Base-by-base conservation (phyloP, 345 rosid species). In the Clarkia xantiana region DNA sequence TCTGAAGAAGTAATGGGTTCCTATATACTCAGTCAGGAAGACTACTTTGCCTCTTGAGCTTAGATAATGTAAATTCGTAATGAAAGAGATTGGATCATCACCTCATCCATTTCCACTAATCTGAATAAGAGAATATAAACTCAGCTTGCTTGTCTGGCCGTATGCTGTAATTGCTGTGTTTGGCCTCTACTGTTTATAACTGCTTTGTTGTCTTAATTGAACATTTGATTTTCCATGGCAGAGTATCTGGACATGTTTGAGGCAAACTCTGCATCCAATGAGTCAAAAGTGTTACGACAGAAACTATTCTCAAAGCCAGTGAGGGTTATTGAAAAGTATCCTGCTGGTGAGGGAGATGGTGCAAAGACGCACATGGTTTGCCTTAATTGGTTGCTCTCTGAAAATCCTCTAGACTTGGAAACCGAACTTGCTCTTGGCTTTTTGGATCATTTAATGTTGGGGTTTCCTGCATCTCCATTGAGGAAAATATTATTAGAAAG, bases 401-500 rank as follows among this genome's bases (percentile, higher is more conserved):
- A 91, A 45, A 67, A 78, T 61, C 87, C 94, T 54, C 62, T 86
- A 42, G 94, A 84, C 79, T 71, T 81, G 71, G 75, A 91, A 71
- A 86, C 94, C 55, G 94, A 86, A 60, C 94, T 91, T 42, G 51
- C 89, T 0, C 86, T 86, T 51, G 93, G 94, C 52, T 83, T 91
- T 68, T 62, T 91, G 75, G 94, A 91, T 72, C 89, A 90, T 72
- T 93, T 83, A 34, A 70, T 91, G 86, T 62, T 91, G 77, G 96
- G 96, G 57, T 81, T 93, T 67, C 96, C 94, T 63, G 89, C 98
- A 63, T 79, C 98, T 49, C 98, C 96, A 18, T 68, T 90, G 67
- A 79, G 89, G 75, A 90, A 86, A 72, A 80, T 67, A 52, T 76
- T 90, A 62, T 68, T 90, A 44, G 97, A 90, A 76, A 90, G 98